phyloP scores from a whole-genome alignment of 805 yeast genomes.

The Lipomyces yamanashiensis region DNA sequence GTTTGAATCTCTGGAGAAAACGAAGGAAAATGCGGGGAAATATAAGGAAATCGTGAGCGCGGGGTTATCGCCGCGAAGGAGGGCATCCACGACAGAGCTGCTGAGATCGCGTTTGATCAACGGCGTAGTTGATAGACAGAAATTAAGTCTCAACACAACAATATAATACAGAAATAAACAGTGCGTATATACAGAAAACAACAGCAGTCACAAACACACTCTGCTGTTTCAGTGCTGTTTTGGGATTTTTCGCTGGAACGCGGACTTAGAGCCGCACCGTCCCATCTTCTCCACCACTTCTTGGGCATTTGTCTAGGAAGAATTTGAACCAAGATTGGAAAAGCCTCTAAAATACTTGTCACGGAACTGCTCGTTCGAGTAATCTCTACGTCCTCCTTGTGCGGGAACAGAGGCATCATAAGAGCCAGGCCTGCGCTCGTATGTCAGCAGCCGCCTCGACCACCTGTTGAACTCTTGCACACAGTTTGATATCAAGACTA shows the following conservation, averaged over 20 bases:
- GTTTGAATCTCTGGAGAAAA: background rate
- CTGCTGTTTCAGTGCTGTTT: too few relatives aligned
- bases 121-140: background rate
- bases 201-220: background rate
- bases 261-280: too few relatives aligned
- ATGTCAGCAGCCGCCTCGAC: slow-evolving; percentile 86
- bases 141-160: too few relatives aligned
- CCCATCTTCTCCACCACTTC: too few relatives aligned
- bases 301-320: too few relatives aligned
- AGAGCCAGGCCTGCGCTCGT: slow-evolving; percentile 59
- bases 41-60: background rate
- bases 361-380: slow-evolving; percentile 63
- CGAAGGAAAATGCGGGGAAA: slow-evolving; percentile 9
- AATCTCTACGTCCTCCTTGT: slow-evolving; percentile 43
- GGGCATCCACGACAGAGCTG: background rate
- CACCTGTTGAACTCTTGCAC: slow-evolving; percentile 87
- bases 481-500: slow-evolving; percentile 72
- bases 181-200: background rate
- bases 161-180: background rate
- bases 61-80: slow-evolving; percentile 1
- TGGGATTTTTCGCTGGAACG: too few relatives aligned
- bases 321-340: background rate
- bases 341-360: slow-evolving; percentile 77
- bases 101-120: too few relatives aligned
- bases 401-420: slow-evolving; percentile 52